These are phyloP conservation scores for Letharia lupina DNA, from an alignment of 495 filamentous ascomycete species.

Conservation along the genomic window DNA sequence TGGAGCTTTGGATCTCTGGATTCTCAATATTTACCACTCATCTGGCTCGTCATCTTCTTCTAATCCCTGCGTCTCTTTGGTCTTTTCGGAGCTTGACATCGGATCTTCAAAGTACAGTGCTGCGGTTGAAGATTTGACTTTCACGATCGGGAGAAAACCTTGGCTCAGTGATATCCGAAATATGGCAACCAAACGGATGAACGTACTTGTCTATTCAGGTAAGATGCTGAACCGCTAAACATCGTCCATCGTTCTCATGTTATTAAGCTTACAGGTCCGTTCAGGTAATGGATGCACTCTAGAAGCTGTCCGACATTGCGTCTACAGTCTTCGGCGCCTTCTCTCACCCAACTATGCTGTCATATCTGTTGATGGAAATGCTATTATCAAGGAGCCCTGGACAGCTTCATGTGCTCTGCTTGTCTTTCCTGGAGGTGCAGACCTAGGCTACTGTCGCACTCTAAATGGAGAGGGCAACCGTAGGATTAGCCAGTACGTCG, in stretches of 20 bases:
- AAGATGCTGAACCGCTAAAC: constrained; percentile 18
- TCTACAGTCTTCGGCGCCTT: constrained; percentile 79
- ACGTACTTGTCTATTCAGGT: constrained; percentile 85
- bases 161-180: constrained; percentile 20
- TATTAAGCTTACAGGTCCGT: constrained; percentile 10
- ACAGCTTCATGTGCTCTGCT: constrained; percentile 74
- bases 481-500: constrained; percentile 73
- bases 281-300: constrained; percentile 75
- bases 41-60: constrained; percentile 82
- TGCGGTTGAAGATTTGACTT: constrained; percentile 14
- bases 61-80: constrained; percentile 33
- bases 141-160: constrained; percentile 6
- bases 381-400: constrained; percentile 89
- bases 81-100: constrained; percentile 46
- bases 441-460: constrained; percentile 80
- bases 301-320: constrained; percentile 81
- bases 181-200: constrained; percentile 60
- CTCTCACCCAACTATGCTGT: constrained; percentile 93
- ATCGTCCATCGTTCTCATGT: not conserved
- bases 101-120: constrained; percentile 8
- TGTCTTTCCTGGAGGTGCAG: constrained; percentile 91
- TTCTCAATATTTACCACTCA: constrained; percentile 62
- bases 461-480: constrained; percentile 86
- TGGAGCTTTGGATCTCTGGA: not conserved
- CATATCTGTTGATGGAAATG: constrained; percentile 67